A percentile compares a stretch with the other conserved stretches of the same genome.
phyloP scores from a whole-genome alignment of 1,139 yeast species.

The Protomyces pachydermus region DNA sequence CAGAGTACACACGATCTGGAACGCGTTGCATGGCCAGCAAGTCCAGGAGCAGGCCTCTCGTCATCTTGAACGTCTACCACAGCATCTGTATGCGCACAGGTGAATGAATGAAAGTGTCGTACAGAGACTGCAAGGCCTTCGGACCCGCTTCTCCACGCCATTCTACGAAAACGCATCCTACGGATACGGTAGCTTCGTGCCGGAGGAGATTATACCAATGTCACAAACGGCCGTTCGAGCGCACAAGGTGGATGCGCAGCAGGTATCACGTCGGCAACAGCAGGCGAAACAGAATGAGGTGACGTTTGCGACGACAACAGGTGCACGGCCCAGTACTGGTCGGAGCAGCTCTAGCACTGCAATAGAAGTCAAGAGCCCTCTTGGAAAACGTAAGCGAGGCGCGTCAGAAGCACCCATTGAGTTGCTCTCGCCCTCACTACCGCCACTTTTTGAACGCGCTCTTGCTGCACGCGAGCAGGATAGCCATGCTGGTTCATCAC shows the following conservation, averaged over 20 bases:
- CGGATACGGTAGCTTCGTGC: not conserved
- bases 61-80: too few species aligned
- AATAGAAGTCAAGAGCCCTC: not conserved
- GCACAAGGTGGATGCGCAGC: not conserved
- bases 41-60: too few species aligned
- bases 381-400: not conserved
- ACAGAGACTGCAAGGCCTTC: not conserved
- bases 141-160: not conserved
- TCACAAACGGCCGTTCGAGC: not conserved
- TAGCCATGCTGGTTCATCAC: not conserved
- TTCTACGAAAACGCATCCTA: not conserved
- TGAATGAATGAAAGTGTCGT: not conserved
- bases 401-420: not conserved
- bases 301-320: not conserved
- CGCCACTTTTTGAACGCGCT: not conserved
- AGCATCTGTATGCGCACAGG: not conserved
- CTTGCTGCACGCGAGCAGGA: not conserved
- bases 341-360: too few species aligned
- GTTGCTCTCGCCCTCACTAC: not conserved
- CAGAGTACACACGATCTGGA: too few species aligned
- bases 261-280: too few species aligned
- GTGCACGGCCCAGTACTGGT: too few species aligned
- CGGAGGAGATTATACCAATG: not conserved
- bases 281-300: not conserved
- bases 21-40: too few species aligned